These are phyloP conservation scores for Copromyces sp. DNA, from an alignment of 495 filamentous ascomycete genomes.

Conservation along the genomic window DNA sequence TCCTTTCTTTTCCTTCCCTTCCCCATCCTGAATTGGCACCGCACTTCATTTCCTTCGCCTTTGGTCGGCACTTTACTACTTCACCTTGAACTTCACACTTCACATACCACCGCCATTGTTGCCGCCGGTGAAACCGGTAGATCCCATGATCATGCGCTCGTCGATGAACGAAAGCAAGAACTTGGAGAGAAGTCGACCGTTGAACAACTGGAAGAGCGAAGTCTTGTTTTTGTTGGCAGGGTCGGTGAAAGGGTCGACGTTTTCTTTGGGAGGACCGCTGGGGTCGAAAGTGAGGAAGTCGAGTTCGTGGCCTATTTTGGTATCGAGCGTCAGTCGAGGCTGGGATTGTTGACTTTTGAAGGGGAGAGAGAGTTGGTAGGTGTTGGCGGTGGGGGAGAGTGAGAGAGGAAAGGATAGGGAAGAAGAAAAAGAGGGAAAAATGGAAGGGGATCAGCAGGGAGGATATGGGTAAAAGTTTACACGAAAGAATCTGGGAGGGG, in stretches of 20 bases:
- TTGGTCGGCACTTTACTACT: neutral
- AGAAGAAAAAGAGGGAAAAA: neutral
- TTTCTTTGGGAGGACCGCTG: conserved; percentile 33
- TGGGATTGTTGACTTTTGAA: neutral
- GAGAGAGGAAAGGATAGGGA: neutral
- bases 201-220: conserved; percentile 15
- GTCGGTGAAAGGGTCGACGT: conserved; percentile 7
- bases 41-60: neutral
- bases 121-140: neutral
- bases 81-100: neutral
- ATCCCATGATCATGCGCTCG: conserved; percentile 14
- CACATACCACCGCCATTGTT: neutral
- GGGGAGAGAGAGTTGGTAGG: neutral
- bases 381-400: neutral
- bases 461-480: neutral
- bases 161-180: conserved; percentile 42
- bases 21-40: neutral
- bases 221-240: neutral
- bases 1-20: too few relatives aligned
- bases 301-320: conserved; percentile 32
- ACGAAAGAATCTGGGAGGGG: neutral
- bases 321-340: too few relatives aligned
- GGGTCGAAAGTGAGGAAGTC: conserved; percentile 36
- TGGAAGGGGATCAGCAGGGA: too few relatives aligned
- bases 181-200: conserved; percentile 36